Evolutionary conservation across 768 basidiomycete genomes (phyloP), one percentile per base, ranked within the genome.

Genomic region (Podaxis rugospora): DNA sequence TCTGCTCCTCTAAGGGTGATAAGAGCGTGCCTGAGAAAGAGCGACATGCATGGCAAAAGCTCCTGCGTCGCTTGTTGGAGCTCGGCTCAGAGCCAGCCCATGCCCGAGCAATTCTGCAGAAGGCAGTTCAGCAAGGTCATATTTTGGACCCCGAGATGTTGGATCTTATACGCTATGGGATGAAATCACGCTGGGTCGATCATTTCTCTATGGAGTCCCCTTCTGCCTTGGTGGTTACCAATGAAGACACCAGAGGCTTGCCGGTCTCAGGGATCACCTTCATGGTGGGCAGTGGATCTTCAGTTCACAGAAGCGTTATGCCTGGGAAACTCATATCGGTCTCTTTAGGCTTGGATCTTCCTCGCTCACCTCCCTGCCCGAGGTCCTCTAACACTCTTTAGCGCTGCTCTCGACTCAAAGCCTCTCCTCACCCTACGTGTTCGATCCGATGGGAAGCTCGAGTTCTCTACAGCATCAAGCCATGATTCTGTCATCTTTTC

Each of bases 101-200:
- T 35, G 83, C 83, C n/a, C 75, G 88, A 49, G 67, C 69, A 10
- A 80, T 93, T 40, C 85, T 94, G 57, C 84, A 87, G 64, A 77
- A 75, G 27, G 79, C 79, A 0, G 75, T 88, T 50, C 74, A 70
- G 42, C 75, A 72, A 1, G 78, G 83, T 56, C 79, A 80, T 13
- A 76, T 74, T 0, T 69, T 92, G 25, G 84, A 92, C 63, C 68
- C 73, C 5, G 89, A 90, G 51, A 78, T 90, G 37, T 69, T 93
- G 49, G 90, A 91, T 47, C 72, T 92, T 27, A 78, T 93, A 56
- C 83, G 88, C 5, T 79, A 81, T 50, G 85, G 84, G 2, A 86
- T 90, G 79, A 88, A 84, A 70, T 85, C 85, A 40, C 80, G 85
- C 36, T 93, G 92, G 92, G 84, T 89, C 0, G 83, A 86, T 59